Evolutionary conservation across 1,139 yeast species (phyloP), one percentile per base, ranked within the genome.

Genomic region (Scheffersomyces titani): DNA sequence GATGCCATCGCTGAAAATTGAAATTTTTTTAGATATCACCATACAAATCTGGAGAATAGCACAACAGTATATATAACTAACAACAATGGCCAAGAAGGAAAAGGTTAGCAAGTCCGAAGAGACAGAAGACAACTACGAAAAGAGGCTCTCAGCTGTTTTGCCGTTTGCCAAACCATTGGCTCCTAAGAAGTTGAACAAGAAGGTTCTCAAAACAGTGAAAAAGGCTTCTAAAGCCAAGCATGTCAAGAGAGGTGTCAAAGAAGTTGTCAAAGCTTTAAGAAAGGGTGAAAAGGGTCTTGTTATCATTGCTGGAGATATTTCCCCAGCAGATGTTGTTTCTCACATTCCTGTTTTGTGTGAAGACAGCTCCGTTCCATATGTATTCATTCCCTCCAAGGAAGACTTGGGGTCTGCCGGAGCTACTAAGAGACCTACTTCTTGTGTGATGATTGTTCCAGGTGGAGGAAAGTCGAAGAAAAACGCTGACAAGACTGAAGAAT

Each of bases 381-480:
- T 94, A 53, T 94, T 94, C 76, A 87, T 94, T 63, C 99, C 99
- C 66, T 92, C 98, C 55, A 94, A 94, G 78, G 98, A 94, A 80
- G 99, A 94, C 71, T 84, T 96, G 65, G 99, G 99, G 47, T 89
- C 97, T 62, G 99, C 99, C 44, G 98, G 99, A 70, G 97, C 98
- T 61, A 94, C 99, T 60, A 94, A 94, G 82, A 89, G 99, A 82
- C 99, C 99, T 66, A 96, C 99, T 47, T 92, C 98, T 49, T 93
- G 97, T 75, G 97, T 96, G 52, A 92, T 96, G 93, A 85, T 96
- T 68, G 97, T 93, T 55, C 99, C 99, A 68, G 97, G 97, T 57
- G 97, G 97, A 58, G 94, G 94, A 59, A 90, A 91, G 78, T 83
- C 88, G 70, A 88, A 87, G 78, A 90, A 89, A 77, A 88, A 87